phyloP scores from a whole-genome alignment of 768 basidiomycete genomes.

The Pulveroboletus sp. region DNA sequence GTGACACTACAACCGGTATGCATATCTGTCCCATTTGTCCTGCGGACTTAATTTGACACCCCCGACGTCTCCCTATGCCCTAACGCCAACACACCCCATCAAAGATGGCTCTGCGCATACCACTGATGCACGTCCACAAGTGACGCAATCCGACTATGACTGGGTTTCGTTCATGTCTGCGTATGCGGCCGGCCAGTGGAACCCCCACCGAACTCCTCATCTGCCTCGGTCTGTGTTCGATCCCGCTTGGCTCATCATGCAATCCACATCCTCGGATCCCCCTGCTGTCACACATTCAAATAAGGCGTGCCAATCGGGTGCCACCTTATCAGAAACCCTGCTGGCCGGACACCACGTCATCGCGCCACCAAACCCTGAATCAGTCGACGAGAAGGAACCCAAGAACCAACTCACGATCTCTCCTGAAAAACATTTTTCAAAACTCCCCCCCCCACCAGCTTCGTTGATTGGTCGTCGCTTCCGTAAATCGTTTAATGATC shows the following conservation, averaged over 20 bases:
- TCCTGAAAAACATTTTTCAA: constrained; percentile 25
- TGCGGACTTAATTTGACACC: constrained; percentile 2
- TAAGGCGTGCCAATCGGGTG: constrained; percentile 7
- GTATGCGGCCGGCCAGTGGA: constrained; percentile 76
- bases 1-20: constrained; percentile 23
- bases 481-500: constrained; percentile 44
- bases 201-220: constrained; percentile 65
- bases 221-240: constrained; percentile 40
- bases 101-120: constrained; percentile 12
- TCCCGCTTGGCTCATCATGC: constrained; percentile 15
- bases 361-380: constrained; percentile 9
- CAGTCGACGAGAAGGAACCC: constrained; percentile 15
- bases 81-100: background rate
- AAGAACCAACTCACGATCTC: constrained; percentile 17
- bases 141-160: constrained; percentile 40
- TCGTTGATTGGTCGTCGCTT: constrained; percentile 37
- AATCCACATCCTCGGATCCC: constrained; percentile 6
- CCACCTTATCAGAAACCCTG: constrained; percentile 11
- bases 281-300: background rate
- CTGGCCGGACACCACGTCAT: constrained; percentile 6
- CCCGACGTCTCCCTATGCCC: constrained; percentile 19
- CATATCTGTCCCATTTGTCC: background rate
- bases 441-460: constrained; percentile 21
- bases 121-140: constrained; percentile 17
- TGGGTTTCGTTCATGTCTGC: constrained; percentile 77